Conservation (phyloP, 2,329 filamentous ascomycete species). For the Penicillium sp. region DNA sequence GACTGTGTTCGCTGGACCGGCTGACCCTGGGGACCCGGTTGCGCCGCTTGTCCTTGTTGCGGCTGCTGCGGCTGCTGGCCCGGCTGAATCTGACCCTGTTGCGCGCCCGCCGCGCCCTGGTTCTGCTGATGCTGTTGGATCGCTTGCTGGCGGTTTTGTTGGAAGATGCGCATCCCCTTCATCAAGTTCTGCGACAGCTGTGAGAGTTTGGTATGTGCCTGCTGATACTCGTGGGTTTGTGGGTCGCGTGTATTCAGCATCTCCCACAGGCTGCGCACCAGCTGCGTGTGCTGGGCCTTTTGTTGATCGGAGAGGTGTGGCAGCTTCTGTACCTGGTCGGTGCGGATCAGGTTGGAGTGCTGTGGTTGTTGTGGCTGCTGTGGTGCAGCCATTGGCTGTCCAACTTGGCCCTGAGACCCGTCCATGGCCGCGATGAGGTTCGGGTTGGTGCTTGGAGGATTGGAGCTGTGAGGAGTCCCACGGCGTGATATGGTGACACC, state of each 20-base stretch:
- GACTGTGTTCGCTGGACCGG: slow-evolving; percentile 34
- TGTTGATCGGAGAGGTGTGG: slow-evolving; percentile 56
- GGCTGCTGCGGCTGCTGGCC: slow-evolving; percentile 11
- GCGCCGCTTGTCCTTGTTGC: slow-evolving; percentile 8
- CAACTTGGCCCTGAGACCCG: slow-evolving; percentile 31
- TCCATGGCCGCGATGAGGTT: slow-evolving; percentile 31
- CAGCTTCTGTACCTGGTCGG: slow-evolving; percentile 55
- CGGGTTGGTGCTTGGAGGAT: neutral
- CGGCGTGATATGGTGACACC: neutral
- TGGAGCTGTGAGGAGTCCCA: neutral
- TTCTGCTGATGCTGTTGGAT: slow-evolving; percentile 19
- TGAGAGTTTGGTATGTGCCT: slow-evolving; percentile 53
- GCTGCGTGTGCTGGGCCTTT: slow-evolving; percentile 57
- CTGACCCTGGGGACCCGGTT: slow-evolving; percentile 14
- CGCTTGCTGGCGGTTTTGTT: slow-evolving; percentile 41
- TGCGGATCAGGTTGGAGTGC: slow-evolving; percentile 51
- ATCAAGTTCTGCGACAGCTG: slow-evolving; percentile 55
- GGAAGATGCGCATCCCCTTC: slow-evolving; percentile 52
- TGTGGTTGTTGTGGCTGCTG: slow-evolving; percentile 45
- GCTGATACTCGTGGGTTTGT: slow-evolving; percentile 52
- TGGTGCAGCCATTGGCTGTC: slow-evolving; percentile 33
- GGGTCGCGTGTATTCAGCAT: slow-evolving; percentile 51
- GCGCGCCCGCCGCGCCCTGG: slow-evolving; percentile 27
- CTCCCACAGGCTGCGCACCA: slow-evolving; percentile 58
- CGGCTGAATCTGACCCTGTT: slow-evolving; percentile 12